Evolutionary conservation across 139 green algal species (phyloP).

Genomic region (Pleodorina starrii): DNA sequence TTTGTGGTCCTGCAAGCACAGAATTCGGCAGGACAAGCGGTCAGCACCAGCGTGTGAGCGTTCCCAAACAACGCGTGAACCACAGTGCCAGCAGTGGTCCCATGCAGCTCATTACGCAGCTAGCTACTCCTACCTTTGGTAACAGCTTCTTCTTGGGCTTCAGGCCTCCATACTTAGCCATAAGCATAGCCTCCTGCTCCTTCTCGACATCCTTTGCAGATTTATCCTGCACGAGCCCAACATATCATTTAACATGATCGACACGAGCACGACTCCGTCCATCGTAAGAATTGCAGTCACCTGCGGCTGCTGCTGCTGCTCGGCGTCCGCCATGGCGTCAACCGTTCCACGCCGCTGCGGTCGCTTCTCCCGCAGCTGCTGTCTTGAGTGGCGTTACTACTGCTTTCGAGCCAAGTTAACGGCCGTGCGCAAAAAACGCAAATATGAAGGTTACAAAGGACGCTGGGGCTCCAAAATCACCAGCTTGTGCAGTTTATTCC

Average conservation of each 20-base stretch:
- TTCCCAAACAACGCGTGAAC: background rate
- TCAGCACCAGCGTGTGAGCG: background rate
- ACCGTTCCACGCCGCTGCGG: slow-evolving; percentile 4
- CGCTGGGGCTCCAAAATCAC: no score
- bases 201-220: slow-evolving; percentile 68
- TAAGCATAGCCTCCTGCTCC: slow-evolving; percentile 77
- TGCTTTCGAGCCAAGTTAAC: background rate
- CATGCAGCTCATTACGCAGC: background rate
- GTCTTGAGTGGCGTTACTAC: background rate
- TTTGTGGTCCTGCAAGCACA: slow-evolving; percentile 70
- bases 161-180: slow-evolving; percentile 82
- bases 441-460: background rate
- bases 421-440: background rate
- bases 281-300: no score
- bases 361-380: background rate
- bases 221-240: slow-evolving; percentile 42
- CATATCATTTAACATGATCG: background rate
- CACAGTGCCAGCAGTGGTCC: background rate
- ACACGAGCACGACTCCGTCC: no score
- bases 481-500: no score
- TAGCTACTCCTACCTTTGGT: slow-evolving; percentile 61
- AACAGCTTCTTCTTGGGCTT: slow-evolving; percentile 83
- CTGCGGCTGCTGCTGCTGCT: slow-evolving; percentile 32
- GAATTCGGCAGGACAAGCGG: background rate
- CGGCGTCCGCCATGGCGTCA: slow-evolving; percentile 15